Percentiles rank a stretch among this genome's conserved stretches.
These are phyloP conservation scores for Ogataea trehalophila DNA, from an alignment of 805 yeast genomes.

Conservation along the genomic window DNA sequence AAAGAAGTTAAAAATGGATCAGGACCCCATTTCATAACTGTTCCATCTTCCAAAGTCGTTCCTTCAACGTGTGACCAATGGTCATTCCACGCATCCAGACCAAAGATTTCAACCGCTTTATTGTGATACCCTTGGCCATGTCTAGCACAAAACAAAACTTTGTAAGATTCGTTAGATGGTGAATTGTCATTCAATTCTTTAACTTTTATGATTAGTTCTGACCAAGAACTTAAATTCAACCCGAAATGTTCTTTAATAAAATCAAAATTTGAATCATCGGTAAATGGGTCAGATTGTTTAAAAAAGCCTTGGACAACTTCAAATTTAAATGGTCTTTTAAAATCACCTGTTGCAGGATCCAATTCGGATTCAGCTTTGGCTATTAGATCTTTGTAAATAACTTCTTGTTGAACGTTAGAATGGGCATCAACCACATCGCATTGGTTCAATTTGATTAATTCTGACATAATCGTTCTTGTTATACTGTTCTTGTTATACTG, in stretches of 20 bases:
- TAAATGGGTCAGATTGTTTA: slow-evolving; percentile 38
- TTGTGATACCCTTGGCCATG: slow-evolving; percentile 74
- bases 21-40: slow-evolving; percentile 46
- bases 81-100: slow-evolving; percentile 50
- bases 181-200: slow-evolving; percentile 33
- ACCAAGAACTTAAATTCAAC: slow-evolving; percentile 37
- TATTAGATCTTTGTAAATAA: slow-evolving; percentile 9
- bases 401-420: slow-evolving; percentile 16
- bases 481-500: background rate
- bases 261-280: slow-evolving; percentile 45
- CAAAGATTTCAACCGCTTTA: slow-evolving; percentile 48
- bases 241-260: slow-evolving; percentile 42
- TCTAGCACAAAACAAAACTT: slow-evolving; percentile 51
- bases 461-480: slow-evolving; percentile 8
- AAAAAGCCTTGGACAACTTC: slow-evolving; percentile 47
- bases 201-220: slow-evolving; percentile 29
- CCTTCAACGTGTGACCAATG: slow-evolving; percentile 50
- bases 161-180: slow-evolving; percentile 36
- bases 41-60: slow-evolving; percentile 38
- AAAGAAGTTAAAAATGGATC: slow-evolving; percentile 54
- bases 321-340: slow-evolving; percentile 40
- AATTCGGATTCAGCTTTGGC: slow-evolving; percentile 9
- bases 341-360: slow-evolving; percentile 23
- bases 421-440: slow-evolving; percentile 28
- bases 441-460: slow-evolving; percentile 17